phyloP scores from a whole-genome alignment of 2,329 filamentous ascomycete species.

The Emericellopsis cladophorae region DNA sequence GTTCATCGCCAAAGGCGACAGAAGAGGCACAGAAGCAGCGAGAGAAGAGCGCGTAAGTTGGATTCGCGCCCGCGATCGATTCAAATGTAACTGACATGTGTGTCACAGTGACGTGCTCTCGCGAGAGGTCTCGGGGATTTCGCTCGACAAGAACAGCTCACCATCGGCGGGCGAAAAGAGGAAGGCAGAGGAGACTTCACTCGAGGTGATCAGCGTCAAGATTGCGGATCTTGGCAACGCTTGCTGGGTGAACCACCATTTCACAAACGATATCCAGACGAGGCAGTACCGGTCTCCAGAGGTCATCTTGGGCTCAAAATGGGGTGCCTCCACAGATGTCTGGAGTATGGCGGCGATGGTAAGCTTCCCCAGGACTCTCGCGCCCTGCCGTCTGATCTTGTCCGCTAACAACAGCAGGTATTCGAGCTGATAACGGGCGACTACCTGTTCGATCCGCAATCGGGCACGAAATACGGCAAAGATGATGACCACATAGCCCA shows the following conservation, averaged over 20 bases:
- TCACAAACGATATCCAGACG: conserved; percentile 98
- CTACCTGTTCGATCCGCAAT: conserved; percentile 96
- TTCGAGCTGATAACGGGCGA: conserved; percentile 98
- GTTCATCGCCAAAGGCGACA: conserved; percentile 35
- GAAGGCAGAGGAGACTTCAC: conserved; percentile 41
- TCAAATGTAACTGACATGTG: background rate
- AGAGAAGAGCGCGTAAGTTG: conserved; percentile 82
- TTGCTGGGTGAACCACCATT: conserved; percentile 97
- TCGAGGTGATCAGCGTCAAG: conserved; percentile 76
- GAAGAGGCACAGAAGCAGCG: conserved; percentile 66
- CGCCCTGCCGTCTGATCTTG: background rate
- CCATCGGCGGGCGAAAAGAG: conserved; percentile 51
- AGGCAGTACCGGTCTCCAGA: conserved; percentile 94
- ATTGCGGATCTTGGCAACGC: conserved; percentile 97
- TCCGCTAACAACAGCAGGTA: conserved; percentile 39
- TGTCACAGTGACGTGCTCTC: conserved; percentile 56
- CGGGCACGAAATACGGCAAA: conserved; percentile 97
- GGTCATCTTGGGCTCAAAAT: conserved; percentile 92
- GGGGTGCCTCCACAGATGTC: conserved; percentile 97
- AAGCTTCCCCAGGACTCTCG: conserved; percentile 17
- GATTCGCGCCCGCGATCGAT: background rate
- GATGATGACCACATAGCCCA: conserved; percentile 99
- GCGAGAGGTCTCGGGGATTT: conserved; percentile 89
- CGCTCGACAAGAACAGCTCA: conserved; percentile 60
- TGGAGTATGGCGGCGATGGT: conserved; percentile 99